A percentile compares a stretch with the other conserved stretches of the same genome.
phyloP scores from a whole-genome alignment of 2,329 filamentous ascomycete genomes.

The Thelonectria blattea region DNA sequence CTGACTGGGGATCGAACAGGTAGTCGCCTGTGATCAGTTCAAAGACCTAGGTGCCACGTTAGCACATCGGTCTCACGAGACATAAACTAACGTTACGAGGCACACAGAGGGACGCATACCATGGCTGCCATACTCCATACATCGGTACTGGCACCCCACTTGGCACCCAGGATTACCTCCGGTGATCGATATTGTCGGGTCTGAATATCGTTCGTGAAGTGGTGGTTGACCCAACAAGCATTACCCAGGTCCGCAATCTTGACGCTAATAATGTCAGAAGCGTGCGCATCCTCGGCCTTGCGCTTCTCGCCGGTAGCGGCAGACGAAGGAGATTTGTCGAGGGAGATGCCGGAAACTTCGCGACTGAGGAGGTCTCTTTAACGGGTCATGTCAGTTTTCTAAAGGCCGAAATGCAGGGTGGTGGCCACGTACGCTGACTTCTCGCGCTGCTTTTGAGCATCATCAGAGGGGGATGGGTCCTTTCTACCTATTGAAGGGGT shows the following conservation, averaged over 20 bases:
- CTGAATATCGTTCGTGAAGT: constrained; percentile 99
- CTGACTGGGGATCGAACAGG: constrained; percentile 96
- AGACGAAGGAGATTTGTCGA: constrained; percentile 72
- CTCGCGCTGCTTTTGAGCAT: constrained; percentile 82
- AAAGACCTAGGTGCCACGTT: constrained; percentile 70
- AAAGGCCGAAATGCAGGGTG: neutral
- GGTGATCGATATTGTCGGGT: constrained; percentile 96
- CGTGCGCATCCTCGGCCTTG: constrained; percentile 62
- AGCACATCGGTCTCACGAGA: constrained; percentile 4
- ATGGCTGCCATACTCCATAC: constrained; percentile 99
- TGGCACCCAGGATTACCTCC: constrained; percentile 93
- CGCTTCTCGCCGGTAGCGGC: constrained; percentile 66
- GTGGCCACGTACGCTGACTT: constrained; percentile 80
- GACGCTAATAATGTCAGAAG: constrained; percentile 85
- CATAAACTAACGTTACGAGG: neutral
- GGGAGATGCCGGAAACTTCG: constrained; percentile 92
- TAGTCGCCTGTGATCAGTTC: constrained; percentile 98
- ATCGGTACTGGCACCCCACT: constrained; percentile 99
- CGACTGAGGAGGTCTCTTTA: constrained; percentile 83
- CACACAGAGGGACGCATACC: constrained; percentile 61
- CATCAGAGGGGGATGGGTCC: constrained; percentile 58
- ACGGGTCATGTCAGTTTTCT: constrained; percentile 12
- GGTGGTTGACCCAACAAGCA: constrained; percentile 97
- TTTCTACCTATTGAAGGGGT: constrained; percentile 40
- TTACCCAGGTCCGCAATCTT: constrained; percentile 99